These are phyloP conservation scores for Lotus japonicus DNA, from an alignment of 306 rosid species.

Conservation along the genomic window DNA sequence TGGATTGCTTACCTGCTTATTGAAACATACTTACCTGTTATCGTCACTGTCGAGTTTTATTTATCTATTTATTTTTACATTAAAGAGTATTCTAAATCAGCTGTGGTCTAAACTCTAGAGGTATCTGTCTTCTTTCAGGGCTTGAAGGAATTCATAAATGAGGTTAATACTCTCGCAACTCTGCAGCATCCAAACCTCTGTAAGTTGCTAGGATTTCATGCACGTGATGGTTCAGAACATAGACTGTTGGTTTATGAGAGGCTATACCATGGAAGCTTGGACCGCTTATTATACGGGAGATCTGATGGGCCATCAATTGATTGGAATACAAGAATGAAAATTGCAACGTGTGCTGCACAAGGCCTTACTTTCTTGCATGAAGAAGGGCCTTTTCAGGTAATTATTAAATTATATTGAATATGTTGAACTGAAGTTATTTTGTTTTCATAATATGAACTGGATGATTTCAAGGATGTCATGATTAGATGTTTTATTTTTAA, in stretches of 20 bases:
- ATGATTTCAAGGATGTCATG: background rate
- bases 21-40: background rate
- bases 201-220: slow-evolving; percentile 89
- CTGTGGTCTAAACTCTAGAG: background rate
- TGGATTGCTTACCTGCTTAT: background rate
- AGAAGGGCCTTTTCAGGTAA: slow-evolving; percentile 99
- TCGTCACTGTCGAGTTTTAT: background rate
- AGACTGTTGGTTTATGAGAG: slow-evolving; percentile 88
- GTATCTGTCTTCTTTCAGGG: slow-evolving; percentile 48
- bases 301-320: slow-evolving; percentile 92
- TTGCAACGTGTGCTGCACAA: slow-evolving; percentile 87
- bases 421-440: background rate
- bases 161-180: slow-evolving; percentile 68
- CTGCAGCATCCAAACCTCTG: slow-evolving; percentile 97
- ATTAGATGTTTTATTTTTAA: background rate
- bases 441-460: background rate
- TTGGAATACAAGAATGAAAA: slow-evolving; percentile 96
- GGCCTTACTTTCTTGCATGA: slow-evolving; percentile 98
- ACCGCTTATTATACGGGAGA: slow-evolving; percentile 74
- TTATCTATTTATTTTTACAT: background rate
- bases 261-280: slow-evolving; percentile 91
- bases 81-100: background rate
- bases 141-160: slow-evolving; percentile 74
- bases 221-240: slow-evolving; percentile 74
- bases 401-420: background rate